A percentile compares a stretch with the other conserved stretches of the same genome.
phyloP scores from a whole-genome alignment of 768 basidiomycete species.

The Rhodotorula graminis region DNA sequence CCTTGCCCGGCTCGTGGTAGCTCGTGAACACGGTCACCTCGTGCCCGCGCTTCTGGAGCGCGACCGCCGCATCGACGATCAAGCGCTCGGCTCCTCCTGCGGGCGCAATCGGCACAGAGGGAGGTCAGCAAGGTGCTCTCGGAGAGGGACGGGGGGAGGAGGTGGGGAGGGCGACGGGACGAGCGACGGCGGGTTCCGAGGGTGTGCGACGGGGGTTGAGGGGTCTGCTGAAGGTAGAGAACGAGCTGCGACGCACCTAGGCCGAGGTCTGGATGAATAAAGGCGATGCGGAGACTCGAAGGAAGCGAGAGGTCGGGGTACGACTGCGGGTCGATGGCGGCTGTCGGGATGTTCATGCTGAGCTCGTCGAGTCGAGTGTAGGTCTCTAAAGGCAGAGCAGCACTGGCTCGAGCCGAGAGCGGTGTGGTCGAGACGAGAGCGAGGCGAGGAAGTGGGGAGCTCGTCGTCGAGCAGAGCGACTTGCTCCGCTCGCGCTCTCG shows the following conservation, averaged over 20 bases:
- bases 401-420: too few relatives aligned
- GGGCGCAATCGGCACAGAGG: too few relatives aligned
- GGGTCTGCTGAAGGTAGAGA: background rate
- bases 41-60: constrained; percentile 78
- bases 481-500: too few relatives aligned
- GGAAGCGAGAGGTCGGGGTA: constrained; percentile 1
- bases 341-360: background rate
- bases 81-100: constrained; percentile 91
- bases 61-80: constrained; percentile 89
- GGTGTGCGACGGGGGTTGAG: too few relatives aligned
- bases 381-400: too few relatives aligned
- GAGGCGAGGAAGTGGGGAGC: too few relatives aligned
- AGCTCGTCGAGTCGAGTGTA: too few relatives aligned
- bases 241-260: constrained; percentile 58
- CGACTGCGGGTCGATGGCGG: background rate
- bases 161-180: background rate
- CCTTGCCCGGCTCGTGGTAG: constrained; percentile 72
- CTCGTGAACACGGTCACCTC: constrained; percentile 86
- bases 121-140: too few relatives aligned
- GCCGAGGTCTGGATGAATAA: constrained; percentile 90
- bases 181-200: background rate
- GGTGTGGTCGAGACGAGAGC: too few relatives aligned
- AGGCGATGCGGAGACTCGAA: constrained; percentile 56
- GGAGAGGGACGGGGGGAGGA: too few relatives aligned
- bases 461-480: too few relatives aligned